Evolutionary conservation across 352 stramenopile genomes (phyloP), one percentile per base, ranked within the genome.

Genomic region (Phytophthora nicotianae): DNA sequence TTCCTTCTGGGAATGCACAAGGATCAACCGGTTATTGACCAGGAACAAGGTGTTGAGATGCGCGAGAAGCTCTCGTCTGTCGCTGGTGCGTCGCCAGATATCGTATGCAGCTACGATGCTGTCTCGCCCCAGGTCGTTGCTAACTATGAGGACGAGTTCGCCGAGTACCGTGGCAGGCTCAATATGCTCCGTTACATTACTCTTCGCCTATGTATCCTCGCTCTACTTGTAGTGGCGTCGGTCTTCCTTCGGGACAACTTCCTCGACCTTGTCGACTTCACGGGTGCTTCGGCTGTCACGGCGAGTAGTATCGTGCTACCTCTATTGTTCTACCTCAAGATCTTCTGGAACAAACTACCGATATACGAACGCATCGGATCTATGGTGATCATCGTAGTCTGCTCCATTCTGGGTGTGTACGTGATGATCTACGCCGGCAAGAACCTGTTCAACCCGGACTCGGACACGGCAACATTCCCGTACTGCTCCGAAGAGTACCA

Each of bases 401-500:
- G 70, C 55, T 23, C 65, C 11, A 11, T 67, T 21, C 41, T 81
- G 6, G 73, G 69, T 38, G 50, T 74, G 23, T 84, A 82, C 60
- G 72, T 82, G 9, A 76, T 73, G 62, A 70, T 73, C 51, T 75
- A 74, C 43, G 55, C 71, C 6, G 71, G 67, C 5, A 74, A 76
- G 63, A 79, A 75, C 53, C 47, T 79, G 16, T 76, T 79, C 50
- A 74, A 59, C 17, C 67, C 67, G 23, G 68, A 74, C 37, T 47
- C 50, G 13, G 59, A 64, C 54, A 46, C 17, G 5, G 21, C 27
- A 10, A 79, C 72, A 13, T 90, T 90, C 60, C 76, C 74, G 24
- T 90, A 84, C 63, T 90, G 81, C 64, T 42, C 77, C 17, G 66
- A 59, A 2, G 65, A 75, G 63, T 74, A 72, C 55, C 72, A 87